These are phyloP conservation scores for Boletales sp. DNA, from an alignment of 768 basidiomycete species.

Conservation along the genomic window DNA sequence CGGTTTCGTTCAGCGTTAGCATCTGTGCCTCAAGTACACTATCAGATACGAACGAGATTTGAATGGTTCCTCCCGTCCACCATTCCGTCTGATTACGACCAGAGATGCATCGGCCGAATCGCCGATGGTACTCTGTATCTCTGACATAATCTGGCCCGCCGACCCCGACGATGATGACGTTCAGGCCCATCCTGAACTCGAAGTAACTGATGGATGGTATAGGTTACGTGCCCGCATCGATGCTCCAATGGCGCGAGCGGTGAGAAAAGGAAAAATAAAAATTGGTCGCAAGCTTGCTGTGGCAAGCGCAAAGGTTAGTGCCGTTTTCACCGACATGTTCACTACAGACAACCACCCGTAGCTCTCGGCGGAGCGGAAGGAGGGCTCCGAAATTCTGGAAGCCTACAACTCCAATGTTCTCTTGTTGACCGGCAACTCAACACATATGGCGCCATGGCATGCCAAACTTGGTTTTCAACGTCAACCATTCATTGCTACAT, in stretches of 20 bases:
- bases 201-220: constrained; percentile 99
- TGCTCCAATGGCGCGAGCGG: constrained; percentile 64
- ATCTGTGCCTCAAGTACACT: neutral
- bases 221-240: constrained; percentile 76
- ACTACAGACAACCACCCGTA: constrained; percentile 24
- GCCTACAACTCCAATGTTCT: constrained; percentile 69
- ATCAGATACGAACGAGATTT: constrained; percentile 86
- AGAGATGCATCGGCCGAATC: constrained; percentile 76
- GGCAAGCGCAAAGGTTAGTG: constrained; percentile 71
- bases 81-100: constrained; percentile 76
- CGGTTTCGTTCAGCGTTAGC: neutral
- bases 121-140: constrained; percentile 85
- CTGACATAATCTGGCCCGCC: constrained; percentile 59
- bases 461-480: constrained; percentile 76
- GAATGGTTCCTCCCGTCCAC: constrained; percentile 72
- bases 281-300: constrained; percentile 84
- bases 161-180: constrained; percentile 36
- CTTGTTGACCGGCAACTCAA: constrained; percentile 76
- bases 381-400: constrained; percentile 79
- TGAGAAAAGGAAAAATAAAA: constrained; percentile 59
- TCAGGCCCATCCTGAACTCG: constrained; percentile 57
- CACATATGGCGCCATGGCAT: constrained; percentile 86
- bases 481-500: constrained; percentile 65
- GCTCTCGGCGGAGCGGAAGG: constrained; percentile 69
- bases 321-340: neutral